Evolutionary conservation across 495 filamentous ascomycete genomes (phyloP), one percentile per base, ranked within the genome.

Genomic region (Parmelia sp.): DNA sequence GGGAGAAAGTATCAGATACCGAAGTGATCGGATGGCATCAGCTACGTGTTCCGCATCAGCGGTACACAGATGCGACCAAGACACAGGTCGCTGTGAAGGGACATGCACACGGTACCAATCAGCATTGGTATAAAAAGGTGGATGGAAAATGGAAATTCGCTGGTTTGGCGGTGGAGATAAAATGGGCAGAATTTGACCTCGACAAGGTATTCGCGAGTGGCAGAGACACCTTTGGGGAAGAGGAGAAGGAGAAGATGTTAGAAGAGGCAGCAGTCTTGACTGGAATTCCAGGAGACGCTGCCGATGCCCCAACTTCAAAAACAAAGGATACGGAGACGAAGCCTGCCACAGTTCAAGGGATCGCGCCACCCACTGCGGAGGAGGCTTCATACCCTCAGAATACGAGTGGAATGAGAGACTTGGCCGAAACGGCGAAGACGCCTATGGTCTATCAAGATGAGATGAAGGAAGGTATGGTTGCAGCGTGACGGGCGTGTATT

Each of bases 11-110:
- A 58, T 83, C 80, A 39, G 87, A 90, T 64, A 82, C 78, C 35
- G 83, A 88, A 71, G 82, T 89, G 64, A 79, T 84, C 65, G 89
- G 88, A 57, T 84, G 86, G 71, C 89, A 92, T 72, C 89, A 92
- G 78, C 77, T 91, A 59, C 88, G 89, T 57, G 89, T 89, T 61
- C 87, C 88, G 40, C 89, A 92, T 68, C 82, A 78, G 55, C 44
- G 66, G 14, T 68, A 68, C n/a, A 58, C 63, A 14, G 64, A 68
- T 62, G 66, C 60, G 25, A 49, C 57, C 0, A 66, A 17, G 57
- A 67, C 31, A 2, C 64, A 39, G 64, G 45, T 68, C 11, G 63
- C 55, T 1, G 49, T 68, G 14, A 68, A 68, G 25, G 66, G 66
- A 11, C 66, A 68, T 56, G 66, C 66, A 11, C 66, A 68, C 35